These are phyloP conservation scores for Cucurbitaria berberidis DNA, from an alignment of 2,329 filamentous ascomycete species.

Conservation along the genomic window DNA sequence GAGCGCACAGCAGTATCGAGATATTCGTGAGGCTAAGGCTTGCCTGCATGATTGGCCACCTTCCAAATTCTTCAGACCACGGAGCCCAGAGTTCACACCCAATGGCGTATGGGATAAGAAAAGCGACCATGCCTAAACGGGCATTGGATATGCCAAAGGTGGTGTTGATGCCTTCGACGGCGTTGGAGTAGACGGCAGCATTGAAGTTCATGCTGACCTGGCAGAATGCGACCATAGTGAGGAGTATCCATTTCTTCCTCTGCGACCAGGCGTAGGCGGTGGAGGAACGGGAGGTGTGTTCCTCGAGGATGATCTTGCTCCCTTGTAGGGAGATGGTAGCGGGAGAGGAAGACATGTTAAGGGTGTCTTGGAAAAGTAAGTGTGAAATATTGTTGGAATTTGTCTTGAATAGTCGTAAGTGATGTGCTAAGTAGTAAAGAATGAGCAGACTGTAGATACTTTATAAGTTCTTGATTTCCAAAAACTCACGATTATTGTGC, in stretches of 20 bases:
- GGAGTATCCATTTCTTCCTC: constrained; percentile 61
- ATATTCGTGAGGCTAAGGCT: constrained; percentile 64
- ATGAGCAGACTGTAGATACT: no score
- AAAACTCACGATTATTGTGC: no score
- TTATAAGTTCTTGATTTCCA: no score
- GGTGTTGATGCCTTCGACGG: constrained; percentile 58
- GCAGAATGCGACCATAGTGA: constrained; percentile 60
- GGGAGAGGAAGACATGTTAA: no score
- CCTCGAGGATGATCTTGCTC: no score
- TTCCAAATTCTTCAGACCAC: constrained; percentile 79
- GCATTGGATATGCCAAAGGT: constrained; percentile 49
- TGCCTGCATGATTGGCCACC: constrained; percentile 77
- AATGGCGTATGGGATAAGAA: constrained; percentile 79
- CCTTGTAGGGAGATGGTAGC: no score
- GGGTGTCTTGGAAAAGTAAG: no score
- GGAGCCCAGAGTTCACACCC: constrained; percentile 85
- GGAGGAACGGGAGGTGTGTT: neutral
- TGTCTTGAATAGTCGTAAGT: no score
- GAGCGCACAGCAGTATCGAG: constrained; percentile 64
- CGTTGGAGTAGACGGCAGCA: constrained; percentile 61
- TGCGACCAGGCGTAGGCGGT: constrained; percentile 54
- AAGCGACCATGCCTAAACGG: constrained; percentile 71
- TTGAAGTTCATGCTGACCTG: constrained; percentile 62
- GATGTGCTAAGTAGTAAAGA: no score
- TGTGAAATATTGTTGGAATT: no score